A percentile compares a stretch with the other conserved stretches of the same genome.
Evolutionary conservation across 768 basidiomycete genomes (phyloP).

Genomic region (Termitomyces sp.): DNA sequence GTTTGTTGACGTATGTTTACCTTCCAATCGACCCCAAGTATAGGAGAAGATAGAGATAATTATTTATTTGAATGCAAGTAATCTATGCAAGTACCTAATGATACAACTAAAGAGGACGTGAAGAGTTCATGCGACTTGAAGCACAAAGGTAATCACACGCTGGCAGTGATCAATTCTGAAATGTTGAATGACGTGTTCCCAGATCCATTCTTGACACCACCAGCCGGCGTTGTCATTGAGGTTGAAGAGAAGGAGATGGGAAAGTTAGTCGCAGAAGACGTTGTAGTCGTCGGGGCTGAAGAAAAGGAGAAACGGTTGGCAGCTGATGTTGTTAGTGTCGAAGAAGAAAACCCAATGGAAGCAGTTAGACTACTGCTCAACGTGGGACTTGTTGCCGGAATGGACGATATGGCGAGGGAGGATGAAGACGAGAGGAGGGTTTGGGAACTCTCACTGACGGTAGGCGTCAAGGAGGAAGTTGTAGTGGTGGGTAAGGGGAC

Average conservation of each 20-base stretch:
- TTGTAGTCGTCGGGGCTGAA: background rate
- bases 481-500: background rate
- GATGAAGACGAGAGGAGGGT: background rate
- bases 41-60: no score
- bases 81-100: background rate
- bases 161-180: slow-evolving; percentile 14
- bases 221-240: slow-evolving; percentile 7
- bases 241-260: slow-evolving; percentile 5
- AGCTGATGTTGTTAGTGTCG: background rate
- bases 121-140: background rate
- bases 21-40: background rate
- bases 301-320: background rate
- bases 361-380: slow-evolving; percentile 2
- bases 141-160: background rate
- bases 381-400: background rate
- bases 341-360: slow-evolving; percentile 2
- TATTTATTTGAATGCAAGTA: background rate
- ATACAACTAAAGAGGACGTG: background rate
- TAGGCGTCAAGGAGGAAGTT: background rate
- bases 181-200: slow-evolving; percentile 9
- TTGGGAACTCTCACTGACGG: background rate
- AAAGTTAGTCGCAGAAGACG: slow-evolving; percentile 1
- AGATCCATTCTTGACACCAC: slow-evolving; percentile 7
- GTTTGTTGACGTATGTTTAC: slow-evolving; percentile 10
- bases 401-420: background rate